A percentile compares a stretch with the other conserved stretches of the same genome.
These are phyloP conservation scores for Globisporangium uncinulatum DNA, from an alignment of 352 stramenopile species.

Conservation along the genomic window DNA sequence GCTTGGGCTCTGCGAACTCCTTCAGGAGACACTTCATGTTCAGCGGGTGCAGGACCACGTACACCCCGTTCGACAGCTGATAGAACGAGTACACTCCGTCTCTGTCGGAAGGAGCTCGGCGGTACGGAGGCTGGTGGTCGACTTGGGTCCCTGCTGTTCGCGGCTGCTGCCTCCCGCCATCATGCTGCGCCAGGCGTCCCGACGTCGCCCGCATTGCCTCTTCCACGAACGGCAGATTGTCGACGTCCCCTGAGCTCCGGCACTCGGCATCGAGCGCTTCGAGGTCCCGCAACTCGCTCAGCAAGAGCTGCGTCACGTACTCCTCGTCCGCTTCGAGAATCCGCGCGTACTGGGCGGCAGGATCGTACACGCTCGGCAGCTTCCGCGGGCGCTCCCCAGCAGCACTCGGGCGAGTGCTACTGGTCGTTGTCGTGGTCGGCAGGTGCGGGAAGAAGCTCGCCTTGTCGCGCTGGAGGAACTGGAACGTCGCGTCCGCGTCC, in stretches of 20 bases:
- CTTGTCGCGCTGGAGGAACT: slow-evolving; percentile 68
- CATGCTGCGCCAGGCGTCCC: slow-evolving; percentile 38
- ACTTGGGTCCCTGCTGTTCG: slow-evolving; percentile 11
- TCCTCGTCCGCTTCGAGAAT: slow-evolving; percentile 67
- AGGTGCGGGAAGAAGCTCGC: slow-evolving; percentile 66
- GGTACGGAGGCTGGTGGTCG: neutral
- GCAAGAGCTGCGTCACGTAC: slow-evolving; percentile 56
- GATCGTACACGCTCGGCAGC: slow-evolving; percentile 63
- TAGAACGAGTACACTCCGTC: slow-evolving; percentile 75
- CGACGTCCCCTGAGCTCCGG: slow-evolving; percentile 60
- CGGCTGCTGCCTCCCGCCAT: slow-evolving; percentile 15
- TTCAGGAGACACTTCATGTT: slow-evolving; percentile 88
- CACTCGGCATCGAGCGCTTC: slow-evolving; percentile 66
- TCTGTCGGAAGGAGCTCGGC: neutral
- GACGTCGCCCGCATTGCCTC: slow-evolving; percentile 74
- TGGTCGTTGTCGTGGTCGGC: slow-evolving; percentile 13
- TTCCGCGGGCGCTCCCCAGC: slow-evolving; percentile 30
- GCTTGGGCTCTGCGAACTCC: slow-evolving; percentile 46
- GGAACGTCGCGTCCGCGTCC: slow-evolving; percentile 50
- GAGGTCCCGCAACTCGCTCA: slow-evolving; percentile 63
- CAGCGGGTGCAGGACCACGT: slow-evolving; percentile 85
- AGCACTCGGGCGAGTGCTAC: neutral
- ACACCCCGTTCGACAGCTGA: slow-evolving; percentile 79
- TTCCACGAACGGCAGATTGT: slow-evolving; percentile 73
- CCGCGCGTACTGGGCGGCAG: slow-evolving; percentile 57